These are phyloP conservation scores for Pyronema domesticum DNA, from an alignment of 495 filamentous ascomycete genomes.

Conservation along the genomic window DNA sequence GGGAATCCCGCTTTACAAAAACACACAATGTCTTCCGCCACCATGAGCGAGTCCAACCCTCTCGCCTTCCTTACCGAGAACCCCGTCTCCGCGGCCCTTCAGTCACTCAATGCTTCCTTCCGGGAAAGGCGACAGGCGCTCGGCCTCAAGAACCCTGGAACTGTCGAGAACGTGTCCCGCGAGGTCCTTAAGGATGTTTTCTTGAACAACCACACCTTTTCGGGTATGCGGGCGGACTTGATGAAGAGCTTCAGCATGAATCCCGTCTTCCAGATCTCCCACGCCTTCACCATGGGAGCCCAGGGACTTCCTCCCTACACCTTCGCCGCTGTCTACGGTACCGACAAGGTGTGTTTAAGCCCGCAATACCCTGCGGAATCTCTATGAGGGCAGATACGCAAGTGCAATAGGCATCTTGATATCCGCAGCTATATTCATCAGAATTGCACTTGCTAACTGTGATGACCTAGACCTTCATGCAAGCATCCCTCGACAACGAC, in stretches of 20 bases:
- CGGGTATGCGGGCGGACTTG: slow-evolving; percentile 82
- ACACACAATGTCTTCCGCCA: slow-evolving; percentile 1
- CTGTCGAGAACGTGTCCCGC: slow-evolving; percentile 72
- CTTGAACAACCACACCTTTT: slow-evolving; percentile 86
- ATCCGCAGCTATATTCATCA: neutral
- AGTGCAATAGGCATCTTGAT: too few species aligned
- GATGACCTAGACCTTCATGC: slow-evolving; percentile 59
- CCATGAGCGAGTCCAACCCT: slow-evolving; percentile 19
- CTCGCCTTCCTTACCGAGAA: slow-evolving; percentile 56
- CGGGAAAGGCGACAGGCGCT: slow-evolving; percentile 68
- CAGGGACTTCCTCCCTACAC: slow-evolving; percentile 80
- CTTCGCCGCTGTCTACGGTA: slow-evolving; percentile 85
- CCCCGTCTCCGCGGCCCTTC: slow-evolving; percentile 45
- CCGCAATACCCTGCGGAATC: neutral
- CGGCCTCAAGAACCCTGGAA: slow-evolving; percentile 79
- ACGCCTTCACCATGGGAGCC: slow-evolving; percentile 82
- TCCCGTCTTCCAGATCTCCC: slow-evolving; percentile 91
- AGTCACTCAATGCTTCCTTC: slow-evolving; percentile 68
- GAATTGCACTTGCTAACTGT: slow-evolving; percentile 3
- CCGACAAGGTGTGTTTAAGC: slow-evolving; percentile 52
- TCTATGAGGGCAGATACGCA: too few species aligned
- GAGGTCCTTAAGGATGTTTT: slow-evolving; percentile 93
- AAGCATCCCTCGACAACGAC: slow-evolving; percentile 87
- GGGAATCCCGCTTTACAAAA: neutral
- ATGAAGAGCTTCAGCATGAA: slow-evolving; percentile 85